Percentiles rank a stretch among this genome's conserved stretches.
Conservation (phyloP, 1,284 basidiomycete genomes). For the Cutaneotrichosporon sp. region DNA sequence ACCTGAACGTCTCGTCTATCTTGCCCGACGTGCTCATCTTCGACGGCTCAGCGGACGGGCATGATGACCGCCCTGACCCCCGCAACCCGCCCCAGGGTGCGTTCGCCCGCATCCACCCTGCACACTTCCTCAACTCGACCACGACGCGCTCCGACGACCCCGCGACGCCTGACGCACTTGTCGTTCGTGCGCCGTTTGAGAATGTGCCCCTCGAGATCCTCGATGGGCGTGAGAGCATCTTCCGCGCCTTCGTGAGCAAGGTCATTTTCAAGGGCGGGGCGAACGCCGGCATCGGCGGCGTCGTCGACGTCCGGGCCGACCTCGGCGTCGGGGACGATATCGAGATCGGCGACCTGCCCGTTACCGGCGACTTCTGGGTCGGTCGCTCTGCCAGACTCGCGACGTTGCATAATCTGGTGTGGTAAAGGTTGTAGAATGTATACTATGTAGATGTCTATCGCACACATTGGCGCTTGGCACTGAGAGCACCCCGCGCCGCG, state of each 20-base stretch:
- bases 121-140: conserved; percentile 24
- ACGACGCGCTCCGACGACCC: conserved; percentile 20
- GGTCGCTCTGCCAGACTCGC: conserved; percentile 8
- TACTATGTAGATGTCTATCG: not conserved
- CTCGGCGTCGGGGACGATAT: conserved; percentile 36
- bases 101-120: conserved; percentile 30
- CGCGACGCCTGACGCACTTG: conserved; percentile 23
- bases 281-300: conserved; percentile 48
- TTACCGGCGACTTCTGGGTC: conserved; percentile 47
- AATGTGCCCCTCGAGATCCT: conserved; percentile 49
- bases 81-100: conserved; percentile 26
- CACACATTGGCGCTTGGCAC: conserved; percentile 6
- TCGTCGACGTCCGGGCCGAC: conserved; percentile 35
- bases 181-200: conserved; percentile 45
- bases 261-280: conserved; percentile 53
- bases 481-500: not conserved
- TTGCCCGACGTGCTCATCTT: conserved; percentile 50
- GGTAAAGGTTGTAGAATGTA: conserved; percentile 3
- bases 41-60: conserved; percentile 36
- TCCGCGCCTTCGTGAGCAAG: conserved; percentile 51
- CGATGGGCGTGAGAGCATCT: conserved; percentile 41
- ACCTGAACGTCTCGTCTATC: conserved; percentile 42
- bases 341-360: conserved; percentile 40
- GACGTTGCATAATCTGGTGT: not conserved
- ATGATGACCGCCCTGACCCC: conserved; percentile 24